Conservation (phyloP, 768 basidiomycete species). For the Phaffia tasmanica region DNA sequence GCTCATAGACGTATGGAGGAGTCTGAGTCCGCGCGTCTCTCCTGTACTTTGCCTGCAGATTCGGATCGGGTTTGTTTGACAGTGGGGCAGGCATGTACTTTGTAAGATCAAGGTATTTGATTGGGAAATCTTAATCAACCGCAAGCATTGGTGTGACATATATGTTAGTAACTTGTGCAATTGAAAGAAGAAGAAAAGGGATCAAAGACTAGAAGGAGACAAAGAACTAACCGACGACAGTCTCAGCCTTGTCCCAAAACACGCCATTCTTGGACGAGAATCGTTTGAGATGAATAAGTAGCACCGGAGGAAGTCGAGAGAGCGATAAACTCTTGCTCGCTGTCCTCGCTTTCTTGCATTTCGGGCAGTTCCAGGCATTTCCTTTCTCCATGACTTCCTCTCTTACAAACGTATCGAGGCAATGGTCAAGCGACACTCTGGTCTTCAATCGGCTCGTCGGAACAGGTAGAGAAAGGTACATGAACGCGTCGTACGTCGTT, state of each 20-base stretch:
- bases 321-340: constrained; percentile 80
- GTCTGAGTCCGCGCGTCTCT: constrained; percentile 70
- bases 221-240: constrained; percentile 50
- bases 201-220: not conserved
- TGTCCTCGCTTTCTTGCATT: constrained; percentile 76
- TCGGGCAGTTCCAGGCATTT: constrained; percentile 94
- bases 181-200: not conserved
- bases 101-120: constrained; percentile 51
- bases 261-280: constrained; percentile 68
- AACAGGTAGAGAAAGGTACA: constrained; percentile 83
- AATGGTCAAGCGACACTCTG: constrained; percentile 58
- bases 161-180: too few species aligned
- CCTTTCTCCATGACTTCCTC: constrained; percentile 82
- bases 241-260: constrained; percentile 94
- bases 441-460: constrained; percentile 51
- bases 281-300: constrained; percentile 83
- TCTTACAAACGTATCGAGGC: constrained; percentile 81
- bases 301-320: constrained; percentile 81
- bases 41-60: constrained; percentile 33
- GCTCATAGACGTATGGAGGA: constrained; percentile 85
- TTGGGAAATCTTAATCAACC: constrained; percentile 52
- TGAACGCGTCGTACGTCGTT: constrained; percentile 93
- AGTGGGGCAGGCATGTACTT: constrained; percentile 76
- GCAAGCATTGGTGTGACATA: not conserved
- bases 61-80: constrained; percentile 43